A percentile compares a stretch with the other conserved stretches of the same genome.
Conservation (phyloP, 2,329 filamentous ascomycete genomes). For the Juglanconis oblonga region DNA sequence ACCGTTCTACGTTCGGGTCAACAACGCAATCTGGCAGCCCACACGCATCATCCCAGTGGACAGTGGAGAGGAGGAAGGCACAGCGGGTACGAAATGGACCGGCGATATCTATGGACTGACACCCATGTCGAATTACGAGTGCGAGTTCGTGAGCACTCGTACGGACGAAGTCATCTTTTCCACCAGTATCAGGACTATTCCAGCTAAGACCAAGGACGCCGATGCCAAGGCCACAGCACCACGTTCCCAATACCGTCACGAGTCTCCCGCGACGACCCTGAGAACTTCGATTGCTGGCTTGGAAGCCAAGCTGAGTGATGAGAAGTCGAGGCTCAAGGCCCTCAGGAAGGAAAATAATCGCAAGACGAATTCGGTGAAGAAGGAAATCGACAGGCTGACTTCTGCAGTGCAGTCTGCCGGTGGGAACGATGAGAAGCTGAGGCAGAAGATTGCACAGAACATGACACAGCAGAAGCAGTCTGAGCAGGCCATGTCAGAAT, state of each 20-base stretch:
- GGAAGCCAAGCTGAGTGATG: slow-evolving; percentile 67
- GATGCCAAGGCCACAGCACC: slow-evolving; percentile 43
- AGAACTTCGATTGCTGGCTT: slow-evolving; percentile 72
- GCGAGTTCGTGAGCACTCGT: slow-evolving; percentile 69
- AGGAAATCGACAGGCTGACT: slow-evolving; percentile 69
- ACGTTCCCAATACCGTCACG: slow-evolving; percentile 61
- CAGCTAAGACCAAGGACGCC: slow-evolving; percentile 42
- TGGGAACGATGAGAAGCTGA: slow-evolving; percentile 71
- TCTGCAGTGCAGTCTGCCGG: slow-evolving; percentile 66
- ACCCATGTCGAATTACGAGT: slow-evolving; percentile 73
- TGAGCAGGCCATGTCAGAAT: slow-evolving; percentile 30
- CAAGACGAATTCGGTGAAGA: slow-evolving; percentile 63
- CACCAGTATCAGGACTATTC: slow-evolving; percentile 66
- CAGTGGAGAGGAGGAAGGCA: slow-evolving; percentile 32
- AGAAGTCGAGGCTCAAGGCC: slow-evolving; percentile 66
- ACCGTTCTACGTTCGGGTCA: slow-evolving; percentile 76
- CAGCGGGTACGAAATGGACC: slow-evolving; percentile 57
- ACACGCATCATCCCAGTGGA: slow-evolving; percentile 62
- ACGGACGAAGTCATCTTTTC: slow-evolving; percentile 67
- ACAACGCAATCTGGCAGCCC: slow-evolving; percentile 77
- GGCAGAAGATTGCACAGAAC: slow-evolving; percentile 73
- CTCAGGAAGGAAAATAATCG: slow-evolving; percentile 73
- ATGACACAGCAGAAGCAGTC: slow-evolving; percentile 69
- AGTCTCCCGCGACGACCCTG: slow-evolving; percentile 74
- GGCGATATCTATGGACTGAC: slow-evolving; percentile 69